phyloP scores from a whole-genome alignment of 257 asterid genomes.

The Oldenlandia corymbosa region DNA sequence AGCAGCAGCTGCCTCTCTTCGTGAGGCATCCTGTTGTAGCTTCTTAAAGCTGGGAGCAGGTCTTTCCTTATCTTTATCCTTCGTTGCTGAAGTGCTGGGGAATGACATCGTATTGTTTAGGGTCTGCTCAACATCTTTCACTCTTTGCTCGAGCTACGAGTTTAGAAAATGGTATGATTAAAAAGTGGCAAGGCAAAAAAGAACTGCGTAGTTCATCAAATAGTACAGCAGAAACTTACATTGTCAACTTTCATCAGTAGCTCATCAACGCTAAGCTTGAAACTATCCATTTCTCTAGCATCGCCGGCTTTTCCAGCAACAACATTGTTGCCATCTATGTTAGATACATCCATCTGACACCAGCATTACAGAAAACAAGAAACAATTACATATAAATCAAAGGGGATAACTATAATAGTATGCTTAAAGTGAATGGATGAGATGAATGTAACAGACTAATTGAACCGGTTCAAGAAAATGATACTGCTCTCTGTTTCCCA shows the following conservation, averaged over 20 bases:
- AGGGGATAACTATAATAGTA: background rate
- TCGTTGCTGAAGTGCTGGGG: conserved; percentile 29
- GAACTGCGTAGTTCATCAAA: background rate
- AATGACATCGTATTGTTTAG: conserved; percentile 33
- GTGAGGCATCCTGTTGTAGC: conserved; percentile 82
- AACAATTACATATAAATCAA: background rate
- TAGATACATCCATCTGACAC: conserved; percentile 28
- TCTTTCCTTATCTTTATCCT: conserved; percentile 66
- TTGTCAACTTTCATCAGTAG: conserved; percentile 43
- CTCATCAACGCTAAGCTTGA: conserved; percentile 52
- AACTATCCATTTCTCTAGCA: conserved; percentile 35
- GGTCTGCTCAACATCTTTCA: conserved; percentile 55
- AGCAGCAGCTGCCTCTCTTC: conserved; percentile 81
- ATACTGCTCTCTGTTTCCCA: background rate
- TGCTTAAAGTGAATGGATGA: background rate
- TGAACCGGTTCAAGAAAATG: too few species aligned
- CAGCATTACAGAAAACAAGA: background rate
- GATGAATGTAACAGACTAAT: background rate
- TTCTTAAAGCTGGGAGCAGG: conserved; percentile 71
- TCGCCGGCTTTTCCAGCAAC: conserved; percentile 23
- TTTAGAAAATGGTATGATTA: background rate
- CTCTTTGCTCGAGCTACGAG: conserved; percentile 72
- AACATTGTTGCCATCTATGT: conserved; percentile 8
- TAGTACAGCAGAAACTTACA: conserved; percentile 34
- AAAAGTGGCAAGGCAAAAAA: background rate